Evolutionary conservation across 768 basidiomycete species (phyloP).

Genomic region (Mycena vulgaris): DNA sequence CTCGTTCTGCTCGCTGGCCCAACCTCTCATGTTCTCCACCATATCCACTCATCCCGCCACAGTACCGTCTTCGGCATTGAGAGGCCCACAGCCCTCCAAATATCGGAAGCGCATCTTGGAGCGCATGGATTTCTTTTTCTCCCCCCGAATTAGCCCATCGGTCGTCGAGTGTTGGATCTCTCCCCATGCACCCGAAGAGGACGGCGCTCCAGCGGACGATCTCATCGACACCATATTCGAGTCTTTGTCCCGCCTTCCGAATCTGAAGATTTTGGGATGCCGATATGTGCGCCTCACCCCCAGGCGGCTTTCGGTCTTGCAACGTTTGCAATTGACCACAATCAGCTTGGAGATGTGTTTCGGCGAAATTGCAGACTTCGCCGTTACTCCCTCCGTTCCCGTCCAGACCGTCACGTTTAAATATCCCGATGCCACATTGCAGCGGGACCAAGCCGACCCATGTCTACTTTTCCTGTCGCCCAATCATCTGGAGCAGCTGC

Average conservation of each 20-base stretch:
- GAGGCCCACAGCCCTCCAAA: constrained; percentile 41
- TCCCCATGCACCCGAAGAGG: constrained; percentile 50
- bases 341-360: constrained; percentile 52
- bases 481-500: constrained; percentile 46
- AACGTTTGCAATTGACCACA: constrained; percentile 45
- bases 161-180: constrained; percentile 55
- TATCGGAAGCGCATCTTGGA: constrained; percentile 51
- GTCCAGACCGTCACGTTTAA: constrained; percentile 35
- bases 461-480: constrained; percentile 43
- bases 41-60: constrained; percentile 52
- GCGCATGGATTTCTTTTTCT: constrained; percentile 51
- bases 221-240: constrained; percentile 52
- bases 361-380: constrained; percentile 33
- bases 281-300: constrained; percentile 54
- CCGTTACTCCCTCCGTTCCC: constrained; percentile 23
- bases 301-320: constrained; percentile 50
- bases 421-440: constrained; percentile 33
- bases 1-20: constrained; percentile 51
- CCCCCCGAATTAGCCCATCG: constrained; percentile 50
- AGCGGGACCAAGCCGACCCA: constrained; percentile 14
- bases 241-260: constrained; percentile 49
- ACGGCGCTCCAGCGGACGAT: constrained; percentile 48
- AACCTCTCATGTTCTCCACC: constrained; percentile 56
- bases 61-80: constrained; percentile 42
- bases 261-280: constrained; percentile 51